phyloP scores from a whole-genome alignment of 192 early-diverging fungal species.

The Coemansia sp. region DNA sequence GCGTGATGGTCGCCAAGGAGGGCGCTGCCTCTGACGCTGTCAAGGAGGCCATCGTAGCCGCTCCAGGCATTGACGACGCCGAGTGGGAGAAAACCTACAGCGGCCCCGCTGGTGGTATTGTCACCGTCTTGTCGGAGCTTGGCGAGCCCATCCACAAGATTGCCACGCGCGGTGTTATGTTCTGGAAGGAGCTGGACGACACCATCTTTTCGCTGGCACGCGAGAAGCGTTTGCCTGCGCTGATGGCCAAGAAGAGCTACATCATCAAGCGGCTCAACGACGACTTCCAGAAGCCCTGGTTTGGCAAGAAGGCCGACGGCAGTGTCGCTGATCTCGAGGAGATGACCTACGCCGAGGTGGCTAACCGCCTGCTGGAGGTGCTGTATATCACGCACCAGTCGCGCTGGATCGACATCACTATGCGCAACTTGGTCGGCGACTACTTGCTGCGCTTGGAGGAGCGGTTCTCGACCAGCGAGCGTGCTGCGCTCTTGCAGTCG shows the following conservation, averaged over 20 bases:
- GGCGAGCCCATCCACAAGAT: slow-evolving; percentile 94
- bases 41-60: slow-evolving; percentile 84
- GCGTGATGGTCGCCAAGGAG: slow-evolving; percentile 93
- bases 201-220: slow-evolving; percentile 79
- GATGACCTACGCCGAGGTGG: slow-evolving; percentile 92
- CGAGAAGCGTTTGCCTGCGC: slow-evolving; percentile 70
- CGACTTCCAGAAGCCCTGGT: slow-evolving; percentile 81
- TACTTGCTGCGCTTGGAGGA: slow-evolving; percentile 81
- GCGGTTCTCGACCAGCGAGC: slow-evolving; percentile 36
- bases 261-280: slow-evolving; percentile 85
- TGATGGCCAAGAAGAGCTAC: slow-evolving; percentile 70
- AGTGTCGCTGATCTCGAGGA: slow-evolving; percentile 75
- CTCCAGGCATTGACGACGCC: slow-evolving; percentile 74
- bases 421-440: slow-evolving; percentile 73
- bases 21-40: slow-evolving; percentile 69
- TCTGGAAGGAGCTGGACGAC: slow-evolving; percentile 82
- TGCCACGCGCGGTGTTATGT: slow-evolving; percentile 75
- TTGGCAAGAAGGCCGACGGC: slow-evolving; percentile 79
- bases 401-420: slow-evolving; percentile 79
- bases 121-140: slow-evolving; percentile 83
- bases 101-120: slow-evolving; percentile 73
- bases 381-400: slow-evolving; percentile 72
- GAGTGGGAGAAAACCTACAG: slow-evolving; percentile 87
- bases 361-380: slow-evolving; percentile 75
- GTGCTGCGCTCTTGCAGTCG: background rate